Evolutionary conservation across 495 filamentous ascomycete species (phyloP).

Genomic region (Aspergillus sclerotioniger): DNA sequence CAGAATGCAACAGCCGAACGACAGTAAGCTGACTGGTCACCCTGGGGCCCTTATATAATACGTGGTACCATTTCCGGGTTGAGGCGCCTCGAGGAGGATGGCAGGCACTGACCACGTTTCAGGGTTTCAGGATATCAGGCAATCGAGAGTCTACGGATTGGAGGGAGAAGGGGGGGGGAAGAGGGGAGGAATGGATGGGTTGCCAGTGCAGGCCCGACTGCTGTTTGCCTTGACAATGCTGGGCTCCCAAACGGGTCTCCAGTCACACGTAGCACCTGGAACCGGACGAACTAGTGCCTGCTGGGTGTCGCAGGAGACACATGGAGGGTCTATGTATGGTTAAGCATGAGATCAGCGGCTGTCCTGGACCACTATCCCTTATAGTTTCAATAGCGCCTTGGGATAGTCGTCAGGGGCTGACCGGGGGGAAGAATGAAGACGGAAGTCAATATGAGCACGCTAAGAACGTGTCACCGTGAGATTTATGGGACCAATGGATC

Average conservation of each 20-base stretch:
- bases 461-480: neutral
- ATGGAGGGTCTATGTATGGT: neutral
- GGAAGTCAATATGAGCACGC: neutral
- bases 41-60: constrained; percentile 16
- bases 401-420: neutral
- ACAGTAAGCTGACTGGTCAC: constrained; percentile 9
- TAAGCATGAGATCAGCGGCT: constrained; percentile 18
- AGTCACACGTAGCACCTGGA: constrained; percentile 5
- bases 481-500: neutral
- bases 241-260: neutral
- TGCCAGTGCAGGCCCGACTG: neutral
- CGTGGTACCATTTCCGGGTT: constrained; percentile 14
- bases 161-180: neutral
- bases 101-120: constrained; percentile 5
- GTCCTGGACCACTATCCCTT: constrained; percentile 16
- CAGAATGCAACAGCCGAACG: constrained; percentile 7
- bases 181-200: neutral
- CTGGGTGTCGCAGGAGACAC: neutral
- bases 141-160: neutral
- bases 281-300: constrained; percentile 3
- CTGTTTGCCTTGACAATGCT: neutral
- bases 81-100: constrained; percentile 4
- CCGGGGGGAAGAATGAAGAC: neutral
- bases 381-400: constrained; percentile 17
- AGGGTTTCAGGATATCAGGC: constrained; percentile 1